These are phyloP conservation scores for Phoma sp. DNA, from an alignment of 2,329 filamentous ascomycete species.

Conservation along the genomic window DNA sequence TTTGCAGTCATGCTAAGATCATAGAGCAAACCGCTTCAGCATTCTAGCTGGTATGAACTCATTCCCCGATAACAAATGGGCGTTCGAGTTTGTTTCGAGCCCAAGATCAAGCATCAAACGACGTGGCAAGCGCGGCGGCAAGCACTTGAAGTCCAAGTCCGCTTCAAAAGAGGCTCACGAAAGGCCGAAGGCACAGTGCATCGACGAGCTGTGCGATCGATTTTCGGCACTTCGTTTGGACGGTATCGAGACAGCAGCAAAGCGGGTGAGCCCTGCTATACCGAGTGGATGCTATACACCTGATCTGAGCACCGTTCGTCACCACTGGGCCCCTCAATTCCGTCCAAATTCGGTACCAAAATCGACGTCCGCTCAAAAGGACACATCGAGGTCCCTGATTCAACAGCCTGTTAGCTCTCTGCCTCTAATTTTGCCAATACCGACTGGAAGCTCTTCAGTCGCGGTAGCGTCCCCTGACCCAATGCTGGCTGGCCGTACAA, in stretches of 20 bases:
- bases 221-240: conserved; percentile 18
- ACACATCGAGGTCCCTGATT: not conserved
- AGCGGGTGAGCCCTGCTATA: not conserved
- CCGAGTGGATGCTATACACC: not conserved
- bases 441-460: not conserved
- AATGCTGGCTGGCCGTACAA: not conserved
- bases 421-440: not conserved
- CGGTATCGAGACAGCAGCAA: conserved; percentile 1
- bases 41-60: conserved; percentile 31
- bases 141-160: conserved; percentile 19
- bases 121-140: conserved; percentile 30
- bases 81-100: conserved; percentile 26
- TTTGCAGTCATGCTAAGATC: not conserved
- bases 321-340: conserved; percentile 34
- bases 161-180: conserved; percentile 1
- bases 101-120: conserved; percentile 10
- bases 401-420: not conserved
- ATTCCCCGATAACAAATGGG: conserved; percentile 25
- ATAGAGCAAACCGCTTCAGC: conserved; percentile 38
- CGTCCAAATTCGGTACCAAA: conserved; percentile 19
- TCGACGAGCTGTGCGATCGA: conserved; percentile 16
- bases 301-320: conserved; percentile 17
- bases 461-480: not conserved
- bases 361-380: not conserved
- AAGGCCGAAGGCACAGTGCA: not conserved